These are phyloP conservation scores for Cucumis variabilis DNA, from an alignment of 331 rosid genomes.

Conservation along the genomic window DNA sequence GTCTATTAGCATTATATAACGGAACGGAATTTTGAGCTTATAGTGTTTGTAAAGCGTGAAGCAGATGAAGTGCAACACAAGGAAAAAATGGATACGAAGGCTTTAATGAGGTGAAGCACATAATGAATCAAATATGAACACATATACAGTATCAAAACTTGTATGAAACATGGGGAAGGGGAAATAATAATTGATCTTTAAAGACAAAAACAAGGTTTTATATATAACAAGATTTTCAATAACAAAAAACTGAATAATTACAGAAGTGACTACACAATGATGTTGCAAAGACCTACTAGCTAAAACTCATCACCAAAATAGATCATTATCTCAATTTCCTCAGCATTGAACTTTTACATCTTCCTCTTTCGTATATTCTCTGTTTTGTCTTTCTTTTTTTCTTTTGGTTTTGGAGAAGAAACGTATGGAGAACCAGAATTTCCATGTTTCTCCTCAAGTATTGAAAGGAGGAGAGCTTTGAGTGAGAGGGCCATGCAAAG, in stretches of 20 bases:
- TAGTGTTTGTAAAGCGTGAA: conserved; percentile 12
- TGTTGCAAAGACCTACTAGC: not conserved
- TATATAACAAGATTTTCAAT: not conserved
- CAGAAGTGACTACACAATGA: not conserved
- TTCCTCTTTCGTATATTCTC: not conserved
- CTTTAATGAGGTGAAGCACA: not conserved
- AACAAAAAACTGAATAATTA: not conserved
- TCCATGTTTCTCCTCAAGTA: conserved; percentile 10
- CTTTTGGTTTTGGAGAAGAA: not conserved
- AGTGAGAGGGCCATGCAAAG: not conserved
- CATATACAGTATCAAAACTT: not conserved
- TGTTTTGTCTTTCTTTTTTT: too few relatives aligned
- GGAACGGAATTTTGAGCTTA: not conserved
- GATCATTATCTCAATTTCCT: not conserved
- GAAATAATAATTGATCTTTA: not conserved
- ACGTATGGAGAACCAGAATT: not conserved
- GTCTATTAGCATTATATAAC: not conserved
- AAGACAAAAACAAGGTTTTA: not conserved
- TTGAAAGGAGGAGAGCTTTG: not conserved
- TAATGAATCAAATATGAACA: not conserved
- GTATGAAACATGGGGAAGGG: not conserved
- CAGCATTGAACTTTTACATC: not conserved
- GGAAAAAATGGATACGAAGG: not conserved
- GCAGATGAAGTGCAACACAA: not conserved
- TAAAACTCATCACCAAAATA: not conserved